phyloP scores from a whole-genome alignment of 164 flowering plant genomes.

The Kalanchoe fedtschenkoi region DNA sequence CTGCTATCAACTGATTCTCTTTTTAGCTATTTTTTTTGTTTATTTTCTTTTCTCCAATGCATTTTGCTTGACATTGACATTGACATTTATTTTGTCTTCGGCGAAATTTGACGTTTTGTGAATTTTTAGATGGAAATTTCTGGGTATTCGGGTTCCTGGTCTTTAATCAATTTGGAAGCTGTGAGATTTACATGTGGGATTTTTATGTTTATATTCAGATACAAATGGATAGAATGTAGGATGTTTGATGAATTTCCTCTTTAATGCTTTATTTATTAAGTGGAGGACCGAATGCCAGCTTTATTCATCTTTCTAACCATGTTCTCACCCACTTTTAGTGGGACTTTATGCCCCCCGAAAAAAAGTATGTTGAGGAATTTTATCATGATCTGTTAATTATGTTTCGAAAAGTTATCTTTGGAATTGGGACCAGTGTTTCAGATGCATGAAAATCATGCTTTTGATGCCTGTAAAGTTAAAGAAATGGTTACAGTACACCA shows the following conservation, averaged over 20 bases:
- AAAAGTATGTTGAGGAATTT: conserved; percentile 4
- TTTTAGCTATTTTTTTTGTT: not conserved
- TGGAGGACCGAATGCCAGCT: conserved; percentile 3
- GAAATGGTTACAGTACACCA: not conserved
- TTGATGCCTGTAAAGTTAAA: not conserved
- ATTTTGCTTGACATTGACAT: not conserved
- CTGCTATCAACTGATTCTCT: too few relatives aligned
- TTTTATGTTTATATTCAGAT: not conserved
- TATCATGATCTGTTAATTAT: not conserved
- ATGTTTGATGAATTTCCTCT: not conserved
- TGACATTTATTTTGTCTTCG: not conserved
- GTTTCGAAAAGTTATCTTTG: not conserved
- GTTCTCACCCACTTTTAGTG: not conserved
- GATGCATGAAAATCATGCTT: not conserved
- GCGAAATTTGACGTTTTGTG: not conserved
- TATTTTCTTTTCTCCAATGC: not conserved
- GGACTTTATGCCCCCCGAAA: not conserved
- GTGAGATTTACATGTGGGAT: not conserved
- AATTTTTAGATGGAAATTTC: not conserved
- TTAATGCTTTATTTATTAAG: conserved; percentile 2
- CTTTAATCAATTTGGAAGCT: too few relatives aligned
- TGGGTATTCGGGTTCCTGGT: not conserved
- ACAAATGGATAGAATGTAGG: too few relatives aligned
- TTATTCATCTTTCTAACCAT: conserved; percentile 1
- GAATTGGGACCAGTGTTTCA: not conserved